A percentile compares a stretch with the other conserved stretches of the same genome.
These are phyloP conservation scores for Macrophomina tecta DNA, from an alignment of 2,329 filamentous ascomycete genomes.

Conservation along the genomic window DNA sequence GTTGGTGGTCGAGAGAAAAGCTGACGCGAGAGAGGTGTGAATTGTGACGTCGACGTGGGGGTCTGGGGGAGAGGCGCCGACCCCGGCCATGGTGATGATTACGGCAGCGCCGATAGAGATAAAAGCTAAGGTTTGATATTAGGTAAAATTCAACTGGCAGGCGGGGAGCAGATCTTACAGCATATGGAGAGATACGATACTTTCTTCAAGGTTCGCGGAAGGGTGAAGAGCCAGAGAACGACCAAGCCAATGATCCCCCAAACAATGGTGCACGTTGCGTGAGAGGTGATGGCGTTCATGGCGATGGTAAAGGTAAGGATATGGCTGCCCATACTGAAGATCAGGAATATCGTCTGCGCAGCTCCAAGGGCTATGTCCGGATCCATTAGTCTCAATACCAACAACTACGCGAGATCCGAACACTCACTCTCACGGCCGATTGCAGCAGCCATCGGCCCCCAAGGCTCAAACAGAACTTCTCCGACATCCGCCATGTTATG, in stretches of 20 bases:
- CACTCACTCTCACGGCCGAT: conserved; percentile 22
- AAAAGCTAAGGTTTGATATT: conserved; percentile 27
- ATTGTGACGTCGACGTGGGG: conserved; percentile 35
- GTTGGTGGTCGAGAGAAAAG: conserved; percentile 54
- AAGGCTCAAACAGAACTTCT: conserved; percentile 25
- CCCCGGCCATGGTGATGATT: conserved; percentile 47
- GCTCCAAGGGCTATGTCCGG: conserved; percentile 11
- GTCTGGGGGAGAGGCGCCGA: conserved; percentile 35
- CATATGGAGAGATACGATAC: conserved; percentile 67
- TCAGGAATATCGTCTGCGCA: conserved; percentile 27
- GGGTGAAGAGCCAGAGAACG: conserved; percentile 63
- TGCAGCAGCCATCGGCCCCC: conserved; percentile 24
- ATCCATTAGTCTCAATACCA: background rate
- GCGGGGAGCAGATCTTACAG: conserved; percentile 47
- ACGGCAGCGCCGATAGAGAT: conserved; percentile 46
- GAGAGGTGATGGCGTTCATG: conserved; percentile 30
- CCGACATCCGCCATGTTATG: conserved; percentile 30
- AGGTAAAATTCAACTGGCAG: background rate
- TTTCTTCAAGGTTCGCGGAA: conserved; percentile 68
- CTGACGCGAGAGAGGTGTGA: conserved; percentile 48
- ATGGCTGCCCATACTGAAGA: conserved; percentile 29
- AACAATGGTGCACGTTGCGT: conserved; percentile 28
- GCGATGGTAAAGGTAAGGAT: conserved; percentile 32
- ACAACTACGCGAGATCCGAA: too few species aligned
- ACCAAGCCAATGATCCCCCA: conserved; percentile 66